Evolutionary conservation across 2,329 filamentous ascomycete genomes (phyloP).

Genomic region (Apiospora malaysiana): DNA sequence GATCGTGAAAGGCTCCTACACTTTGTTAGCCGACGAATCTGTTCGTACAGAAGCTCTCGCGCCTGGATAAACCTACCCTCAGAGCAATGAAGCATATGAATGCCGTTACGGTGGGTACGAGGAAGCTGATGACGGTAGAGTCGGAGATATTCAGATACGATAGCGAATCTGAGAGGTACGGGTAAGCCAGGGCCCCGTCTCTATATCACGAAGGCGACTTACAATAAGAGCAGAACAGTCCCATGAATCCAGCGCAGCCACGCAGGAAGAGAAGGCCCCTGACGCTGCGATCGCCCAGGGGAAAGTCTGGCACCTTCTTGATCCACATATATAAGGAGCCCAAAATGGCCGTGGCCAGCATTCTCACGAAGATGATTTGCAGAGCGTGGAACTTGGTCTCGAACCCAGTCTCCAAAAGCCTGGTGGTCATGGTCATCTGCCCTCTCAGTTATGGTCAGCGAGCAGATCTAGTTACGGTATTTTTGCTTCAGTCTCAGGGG

Average conservation of each 20-base stretch:
- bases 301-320: slow-evolving; percentile 62
- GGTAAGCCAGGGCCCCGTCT: not conserved
- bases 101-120: slow-evolving; percentile 73
- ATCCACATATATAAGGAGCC: slow-evolving; percentile 49
- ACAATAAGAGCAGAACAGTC: slow-evolving; percentile 66
- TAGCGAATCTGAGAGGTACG: slow-evolving; percentile 45
- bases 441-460: not conserved
- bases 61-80: slow-evolving; percentile 30
- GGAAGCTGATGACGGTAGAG: slow-evolving; percentile 80
- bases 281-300: slow-evolving; percentile 65
- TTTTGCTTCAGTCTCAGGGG: not conserved
- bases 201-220: slow-evolving; percentile 20
- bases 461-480: not conserved
- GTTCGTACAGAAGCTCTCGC: not conserved
- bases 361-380: slow-evolving; percentile 51
- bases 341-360: slow-evolving; percentile 45
- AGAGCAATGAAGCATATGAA: slow-evolving; percentile 66
- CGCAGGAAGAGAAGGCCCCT: slow-evolving; percentile 67
- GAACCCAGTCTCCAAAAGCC: slow-evolving; percentile 42
- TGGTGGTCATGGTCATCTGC: slow-evolving; percentile 49
- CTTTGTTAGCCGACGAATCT: slow-evolving; percentile 36
- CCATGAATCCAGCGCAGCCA: slow-evolving; percentile 68
- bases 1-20: slow-evolving; percentile 72
- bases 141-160: slow-evolving; percentile 79
- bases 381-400: slow-evolving; percentile 47